Conservation (phyloP, 2,329 filamentous ascomycete species). For the Verticillium nubilum region DNA sequence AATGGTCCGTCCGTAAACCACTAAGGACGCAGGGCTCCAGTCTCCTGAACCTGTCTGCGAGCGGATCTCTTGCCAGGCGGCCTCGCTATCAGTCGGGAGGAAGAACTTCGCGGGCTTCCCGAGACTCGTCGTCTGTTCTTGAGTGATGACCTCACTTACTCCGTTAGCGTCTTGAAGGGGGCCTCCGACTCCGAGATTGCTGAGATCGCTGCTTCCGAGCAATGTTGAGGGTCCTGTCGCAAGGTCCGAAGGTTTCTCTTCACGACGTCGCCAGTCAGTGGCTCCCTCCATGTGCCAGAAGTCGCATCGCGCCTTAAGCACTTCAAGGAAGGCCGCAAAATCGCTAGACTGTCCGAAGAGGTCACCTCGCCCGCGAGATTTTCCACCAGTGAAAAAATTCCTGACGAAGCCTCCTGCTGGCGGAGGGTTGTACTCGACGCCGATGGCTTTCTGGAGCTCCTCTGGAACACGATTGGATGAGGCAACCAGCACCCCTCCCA, state of each 20-base stretch:
- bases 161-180: neutral
- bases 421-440: constrained; percentile 59
- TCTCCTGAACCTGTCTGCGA: neutral
- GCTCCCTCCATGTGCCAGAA: constrained; percentile 79
- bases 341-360: constrained; percentile 60
- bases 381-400: constrained; percentile 31
- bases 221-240: neutral
- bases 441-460: constrained; percentile 69
- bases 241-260: neutral
- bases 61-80: constrained; percentile 17
- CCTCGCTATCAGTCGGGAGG: constrained; percentile 15
- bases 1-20: constrained; percentile 61
- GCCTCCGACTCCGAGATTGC: neutral
- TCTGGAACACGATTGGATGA: constrained; percentile 82
- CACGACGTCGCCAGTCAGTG: constrained; percentile 63
- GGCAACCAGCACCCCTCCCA: constrained; percentile 74
- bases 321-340: constrained; percentile 70
- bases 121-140: neutral
- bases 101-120: constrained; percentile 17
- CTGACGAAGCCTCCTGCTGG: constrained; percentile 46
- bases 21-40: constrained; percentile 38
- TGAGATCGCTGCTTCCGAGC: neutral
- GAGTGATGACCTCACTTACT: neutral
- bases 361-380: constrained; percentile 31
- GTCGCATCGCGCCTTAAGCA: constrained; percentile 72